Evolutionary conservation across 2,329 filamentous ascomycete species (phyloP).

Genomic region (Aspergillus proliferans): DNA sequence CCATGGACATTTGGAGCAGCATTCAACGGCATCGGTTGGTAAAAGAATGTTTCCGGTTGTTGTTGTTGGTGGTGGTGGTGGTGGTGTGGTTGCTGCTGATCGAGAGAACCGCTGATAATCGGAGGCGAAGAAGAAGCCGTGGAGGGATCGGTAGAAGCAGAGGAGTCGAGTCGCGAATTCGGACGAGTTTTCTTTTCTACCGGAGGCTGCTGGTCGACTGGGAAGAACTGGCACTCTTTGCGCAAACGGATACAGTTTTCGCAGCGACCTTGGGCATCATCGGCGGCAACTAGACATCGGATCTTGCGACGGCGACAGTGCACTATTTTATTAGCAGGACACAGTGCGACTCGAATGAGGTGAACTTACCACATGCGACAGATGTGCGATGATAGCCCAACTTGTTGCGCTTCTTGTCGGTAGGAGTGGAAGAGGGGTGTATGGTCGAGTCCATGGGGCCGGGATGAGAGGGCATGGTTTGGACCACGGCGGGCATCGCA

Average conservation of each 20-base stretch:
- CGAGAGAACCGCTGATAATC: slow-evolving; percentile 20
- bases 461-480: slow-evolving; percentile 2
- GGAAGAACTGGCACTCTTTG: slow-evolving; percentile 88
- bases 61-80: background rate
- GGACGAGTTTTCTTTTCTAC: slow-evolving; percentile 43
- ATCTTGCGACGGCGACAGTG: slow-evolving; percentile 93
- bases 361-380: slow-evolving; percentile 82
- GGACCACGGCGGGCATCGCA: background rate
- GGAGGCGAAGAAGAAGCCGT: slow-evolving; percentile 46
- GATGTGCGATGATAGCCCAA: slow-evolving; percentile 92
- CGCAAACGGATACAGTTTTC: slow-evolving; percentile 89
- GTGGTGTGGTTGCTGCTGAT: slow-evolving; percentile 6
- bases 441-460: background rate
- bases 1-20: slow-evolving; percentile 28
- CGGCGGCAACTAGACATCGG: slow-evolving; percentile 70
- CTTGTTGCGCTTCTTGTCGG: slow-evolving; percentile 74
- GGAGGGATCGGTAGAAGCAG: slow-evolving; percentile 39
- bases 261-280: slow-evolving; percentile 70
- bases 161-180: slow-evolving; percentile 38
- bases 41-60: slow-evolving; percentile 33
- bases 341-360: slow-evolving; percentile 2
- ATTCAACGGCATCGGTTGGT: slow-evolving; percentile 29
- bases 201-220: slow-evolving; percentile 70
- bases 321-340: slow-evolving; percentile 46
- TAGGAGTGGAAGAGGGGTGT: background rate